Percentiles rank a stretch among this genome's conserved stretches.
These are phyloP conservation scores for Saccharomyces eubayanus DNA, from an alignment of 805 yeast species.

Conservation along the genomic window DNA sequence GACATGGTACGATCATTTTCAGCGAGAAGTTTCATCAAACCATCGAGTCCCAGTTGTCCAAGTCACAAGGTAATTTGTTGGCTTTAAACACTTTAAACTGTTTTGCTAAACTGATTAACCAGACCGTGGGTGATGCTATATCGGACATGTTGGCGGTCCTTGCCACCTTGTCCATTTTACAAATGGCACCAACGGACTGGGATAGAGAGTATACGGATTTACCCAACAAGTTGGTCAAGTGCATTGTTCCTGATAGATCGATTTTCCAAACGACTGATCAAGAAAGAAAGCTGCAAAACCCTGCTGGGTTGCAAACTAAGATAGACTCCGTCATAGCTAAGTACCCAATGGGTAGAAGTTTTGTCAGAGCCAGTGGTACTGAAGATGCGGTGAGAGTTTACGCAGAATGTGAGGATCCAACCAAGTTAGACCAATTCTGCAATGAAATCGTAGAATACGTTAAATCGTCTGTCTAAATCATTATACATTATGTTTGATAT, in stretches of 20 bases:
- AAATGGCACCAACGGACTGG: slow-evolving; percentile 65
- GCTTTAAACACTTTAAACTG: slow-evolving; percentile 49
- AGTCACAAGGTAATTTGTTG: slow-evolving; percentile 32
- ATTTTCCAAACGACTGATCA: slow-evolving; percentile 81
- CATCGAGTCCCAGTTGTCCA: slow-evolving; percentile 32
- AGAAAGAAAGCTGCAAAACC: slow-evolving; percentile 71
- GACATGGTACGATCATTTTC: slow-evolving; percentile 95
- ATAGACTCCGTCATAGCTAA: slow-evolving; percentile 59
- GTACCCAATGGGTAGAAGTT: slow-evolving; percentile 63
- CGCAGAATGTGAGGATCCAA: slow-evolving; percentile 45
- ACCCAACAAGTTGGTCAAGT: slow-evolving; percentile 79
- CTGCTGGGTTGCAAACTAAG: slow-evolving; percentile 63
- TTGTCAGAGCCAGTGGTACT: slow-evolving; percentile 95
- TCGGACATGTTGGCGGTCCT: slow-evolving; percentile 81
- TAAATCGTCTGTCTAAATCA: not conserved
- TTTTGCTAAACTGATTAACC: slow-evolving; percentile 73
- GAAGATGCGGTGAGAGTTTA: slow-evolving; percentile 96
- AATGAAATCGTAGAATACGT: not conserved
- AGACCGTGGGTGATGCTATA: slow-evolving; percentile 97
- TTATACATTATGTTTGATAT: not conserved
- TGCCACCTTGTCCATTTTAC: slow-evolving; percentile 48
- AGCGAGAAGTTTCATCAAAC: slow-evolving; percentile 41
- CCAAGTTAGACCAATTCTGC: not conserved
- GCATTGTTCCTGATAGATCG: slow-evolving; percentile 72
- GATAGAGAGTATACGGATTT: slow-evolving; percentile 67